These are phyloP conservation scores for Iberis amara DNA, from an alignment of 441 rosid species.

Conservation along the genomic window DNA sequence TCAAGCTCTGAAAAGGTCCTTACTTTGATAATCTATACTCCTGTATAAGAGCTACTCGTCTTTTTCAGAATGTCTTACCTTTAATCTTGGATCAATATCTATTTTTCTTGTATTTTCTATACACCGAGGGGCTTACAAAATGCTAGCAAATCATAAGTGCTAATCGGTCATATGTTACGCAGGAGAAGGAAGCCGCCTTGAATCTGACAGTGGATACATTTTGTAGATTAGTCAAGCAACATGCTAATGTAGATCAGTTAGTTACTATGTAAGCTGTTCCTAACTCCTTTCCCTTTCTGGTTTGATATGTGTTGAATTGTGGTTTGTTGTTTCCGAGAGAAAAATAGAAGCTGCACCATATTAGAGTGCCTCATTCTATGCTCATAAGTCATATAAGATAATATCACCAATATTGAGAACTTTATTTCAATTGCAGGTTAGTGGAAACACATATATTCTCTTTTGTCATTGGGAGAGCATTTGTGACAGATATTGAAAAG, in stretches of 20 bases:
- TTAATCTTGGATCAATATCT: conserved; percentile 13
- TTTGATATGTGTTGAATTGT: conserved; percentile 14
- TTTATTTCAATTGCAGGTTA: conserved; percentile 63
- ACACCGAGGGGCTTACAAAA: conserved; percentile 15
- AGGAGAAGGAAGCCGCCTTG: conserved; percentile 99
- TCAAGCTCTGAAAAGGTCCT: conserved; percentile 92
- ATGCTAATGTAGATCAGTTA: conserved; percentile 90
- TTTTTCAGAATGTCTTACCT: background rate
- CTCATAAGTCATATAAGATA: conserved; percentile 18
- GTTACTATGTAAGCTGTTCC: conserved; percentile 68
- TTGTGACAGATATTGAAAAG: conserved; percentile 95
- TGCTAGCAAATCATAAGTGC: conserved; percentile 20
- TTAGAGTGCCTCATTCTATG: conserved; percentile 18
- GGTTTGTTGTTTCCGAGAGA: conserved; percentile 12
- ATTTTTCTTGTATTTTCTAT: conserved; percentile 9
- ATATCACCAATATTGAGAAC: conserved; percentile 31
- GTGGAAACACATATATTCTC: conserved; percentile 99
- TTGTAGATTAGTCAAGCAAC: conserved; percentile 98
- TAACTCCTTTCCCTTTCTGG: conserved; percentile 19
- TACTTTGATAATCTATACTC: conserved; percentile 18
- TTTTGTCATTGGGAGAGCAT: conserved; percentile 99
- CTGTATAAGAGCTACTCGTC: background rate
- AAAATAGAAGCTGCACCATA: conserved; percentile 6
- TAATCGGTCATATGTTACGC: conserved; percentile 41
- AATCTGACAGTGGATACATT: conserved; percentile 81